Conservation (phyloP, 192 early-diverging fungal species). For the Entomortierella lignicola region DNA sequence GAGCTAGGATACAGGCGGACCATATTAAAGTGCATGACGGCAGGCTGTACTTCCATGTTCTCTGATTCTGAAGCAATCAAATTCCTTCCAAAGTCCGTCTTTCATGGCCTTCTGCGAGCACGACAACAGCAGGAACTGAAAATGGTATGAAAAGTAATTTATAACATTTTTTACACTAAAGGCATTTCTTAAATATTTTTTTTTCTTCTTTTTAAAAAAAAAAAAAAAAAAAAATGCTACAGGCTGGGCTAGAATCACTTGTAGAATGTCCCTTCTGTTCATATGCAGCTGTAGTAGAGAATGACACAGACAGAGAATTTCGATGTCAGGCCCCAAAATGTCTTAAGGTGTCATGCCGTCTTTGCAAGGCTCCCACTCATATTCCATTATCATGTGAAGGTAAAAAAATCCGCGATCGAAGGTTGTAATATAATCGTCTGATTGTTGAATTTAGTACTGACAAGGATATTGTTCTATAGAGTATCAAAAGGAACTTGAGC, state of each 20-base stretch:
- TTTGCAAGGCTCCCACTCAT: constrained; percentile 62
- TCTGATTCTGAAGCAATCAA: constrained; percentile 50
- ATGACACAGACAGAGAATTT: constrained; percentile 63
- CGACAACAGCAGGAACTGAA: constrained; percentile 60
- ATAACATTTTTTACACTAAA: no score
- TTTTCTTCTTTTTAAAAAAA: not conserved
- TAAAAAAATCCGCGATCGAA: not conserved
- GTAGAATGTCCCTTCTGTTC: constrained; percentile 60
- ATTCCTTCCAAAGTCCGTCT: constrained; percentile 52
- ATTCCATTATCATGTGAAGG: constrained; percentile 66
- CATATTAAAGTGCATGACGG: constrained; percentile 59
- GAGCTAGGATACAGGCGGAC: constrained; percentile 60
- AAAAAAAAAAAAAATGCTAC: no score
- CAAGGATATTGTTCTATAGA: constrained; percentile 5
- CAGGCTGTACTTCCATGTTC: constrained; percentile 59
- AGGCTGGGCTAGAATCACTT: constrained; percentile 57
- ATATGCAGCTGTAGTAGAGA: constrained; percentile 55
- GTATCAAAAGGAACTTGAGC: constrained; percentile 54
- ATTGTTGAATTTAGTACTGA: not conserved
- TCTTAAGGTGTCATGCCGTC: constrained; percentile 59
- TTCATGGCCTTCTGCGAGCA: constrained; percentile 54
- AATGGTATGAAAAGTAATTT: constrained; percentile 33
- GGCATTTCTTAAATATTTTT: no score
- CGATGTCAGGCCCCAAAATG: constrained; percentile 59
- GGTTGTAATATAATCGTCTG: no score